Conservation (phyloP, 306 rosid species). For the Vigna reflexopilosa region DNA sequence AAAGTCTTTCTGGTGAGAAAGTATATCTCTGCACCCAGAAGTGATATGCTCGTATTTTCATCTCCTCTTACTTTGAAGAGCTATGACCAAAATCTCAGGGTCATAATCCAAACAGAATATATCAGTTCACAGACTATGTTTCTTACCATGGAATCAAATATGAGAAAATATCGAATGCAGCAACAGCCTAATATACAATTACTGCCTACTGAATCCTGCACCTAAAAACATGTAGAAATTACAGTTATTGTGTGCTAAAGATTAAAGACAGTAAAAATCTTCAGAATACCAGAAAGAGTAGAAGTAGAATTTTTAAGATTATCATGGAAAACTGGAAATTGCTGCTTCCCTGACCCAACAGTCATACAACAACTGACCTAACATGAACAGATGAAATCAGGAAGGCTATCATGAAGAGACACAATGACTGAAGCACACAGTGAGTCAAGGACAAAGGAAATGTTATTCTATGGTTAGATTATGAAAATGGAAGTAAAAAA, state of each 20-base stretch:
- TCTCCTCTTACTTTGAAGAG: neutral
- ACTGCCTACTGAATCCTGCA: neutral
- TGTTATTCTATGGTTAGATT: neutral
- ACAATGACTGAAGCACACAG: slow-evolving; percentile 14
- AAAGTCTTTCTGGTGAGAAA: neutral
- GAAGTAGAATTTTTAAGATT: slow-evolving; percentile 1
- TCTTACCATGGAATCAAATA: slow-evolving; percentile 10
- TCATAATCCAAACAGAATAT: neutral
- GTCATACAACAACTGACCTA: slow-evolving; percentile 30
- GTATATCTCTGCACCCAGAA: neutral
- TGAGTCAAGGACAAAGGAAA: slow-evolving; percentile 13
- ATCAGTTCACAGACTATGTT: slow-evolving; percentile 8
- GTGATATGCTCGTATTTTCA: neutral
- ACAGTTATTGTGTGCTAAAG: neutral
- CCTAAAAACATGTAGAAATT: slow-evolving; percentile 7
- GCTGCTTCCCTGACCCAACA: slow-evolving; percentile 15
- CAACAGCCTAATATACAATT: neutral
- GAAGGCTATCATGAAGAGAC: slow-evolving; percentile 17
- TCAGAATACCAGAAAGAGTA: slow-evolving; percentile 25
- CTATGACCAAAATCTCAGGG: neutral
- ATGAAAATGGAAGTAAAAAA: neutral
- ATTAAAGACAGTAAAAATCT: neutral
- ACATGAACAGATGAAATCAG: neutral
- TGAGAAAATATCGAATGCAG: neutral
- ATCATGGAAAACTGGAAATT: slow-evolving; percentile 9